Conservation (phyloP, 202 grass and related monocot genomes). For the Carex sylvatica region DNA sequence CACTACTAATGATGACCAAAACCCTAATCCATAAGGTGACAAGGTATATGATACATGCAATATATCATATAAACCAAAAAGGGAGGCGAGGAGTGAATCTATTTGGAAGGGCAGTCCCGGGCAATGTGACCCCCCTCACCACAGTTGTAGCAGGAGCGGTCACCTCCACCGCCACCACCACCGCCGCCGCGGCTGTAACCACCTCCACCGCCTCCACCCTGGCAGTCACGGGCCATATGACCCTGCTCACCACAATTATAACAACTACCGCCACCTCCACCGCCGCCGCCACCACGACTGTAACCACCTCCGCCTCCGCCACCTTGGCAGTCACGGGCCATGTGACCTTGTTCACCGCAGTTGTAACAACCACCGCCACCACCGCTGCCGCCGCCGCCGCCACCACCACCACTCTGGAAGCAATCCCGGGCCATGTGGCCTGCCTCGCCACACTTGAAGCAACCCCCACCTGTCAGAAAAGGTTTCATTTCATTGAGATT, state of each 20-base stretch:
- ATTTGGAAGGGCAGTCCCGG: constrained; percentile 62
- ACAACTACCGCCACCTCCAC: constrained; percentile 46
- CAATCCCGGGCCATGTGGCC: constrained; percentile 71
- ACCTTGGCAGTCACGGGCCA: constrained; percentile 63
- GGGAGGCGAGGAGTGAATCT: constrained; percentile 8
- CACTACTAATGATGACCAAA: constrained; percentile 17
- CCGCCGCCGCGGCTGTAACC: not conserved
- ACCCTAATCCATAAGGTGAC: constrained; percentile 26
- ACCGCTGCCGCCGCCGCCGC: constrained; percentile 20
- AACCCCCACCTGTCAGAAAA: constrained; percentile 29
- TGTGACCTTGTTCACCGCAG: constrained; percentile 71
- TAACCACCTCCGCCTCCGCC: constrained; percentile 37
- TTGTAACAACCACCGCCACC: constrained; percentile 69
- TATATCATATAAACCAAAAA: constrained; percentile 30
- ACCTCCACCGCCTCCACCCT: constrained; percentile 1
- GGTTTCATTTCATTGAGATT: not conserved
- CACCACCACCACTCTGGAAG: constrained; percentile 30
- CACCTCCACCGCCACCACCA: constrained; percentile 36
- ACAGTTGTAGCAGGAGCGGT: constrained; percentile 81
- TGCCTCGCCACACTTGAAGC: constrained; percentile 65
- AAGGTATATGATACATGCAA: constrained; percentile 25
- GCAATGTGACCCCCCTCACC: constrained; percentile 80
- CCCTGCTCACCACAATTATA: constrained; percentile 84
- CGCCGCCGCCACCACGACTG: constrained; percentile 26
- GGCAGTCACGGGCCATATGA: constrained; percentile 68